These are phyloP conservation scores for Citrullus mucosospermus DNA, from an alignment of 306 rosid genomes.

Conservation along the genomic window DNA sequence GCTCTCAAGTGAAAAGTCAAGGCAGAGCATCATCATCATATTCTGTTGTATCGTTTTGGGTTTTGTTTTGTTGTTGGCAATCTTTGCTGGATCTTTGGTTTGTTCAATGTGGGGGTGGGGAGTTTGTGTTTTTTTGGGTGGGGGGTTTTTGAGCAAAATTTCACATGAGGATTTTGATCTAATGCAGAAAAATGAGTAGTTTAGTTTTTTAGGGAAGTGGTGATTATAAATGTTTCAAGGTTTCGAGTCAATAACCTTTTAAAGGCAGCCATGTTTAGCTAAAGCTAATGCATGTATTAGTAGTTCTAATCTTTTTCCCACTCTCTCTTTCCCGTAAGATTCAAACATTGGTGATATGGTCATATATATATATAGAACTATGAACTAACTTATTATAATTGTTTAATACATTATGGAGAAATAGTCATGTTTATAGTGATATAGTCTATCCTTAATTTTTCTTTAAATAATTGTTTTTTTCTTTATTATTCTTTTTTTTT, in stretches of 20 bases:
- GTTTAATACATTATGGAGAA: too few species aligned
- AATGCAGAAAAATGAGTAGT: neutral
- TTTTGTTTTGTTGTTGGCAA: neutral
- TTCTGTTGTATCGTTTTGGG: neutral
- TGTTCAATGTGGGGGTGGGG: neutral
- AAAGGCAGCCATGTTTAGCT: neutral
- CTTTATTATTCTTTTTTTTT: too few species aligned
- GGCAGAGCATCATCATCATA: neutral
- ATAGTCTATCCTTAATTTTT: too few species aligned
- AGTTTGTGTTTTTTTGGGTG: neutral
- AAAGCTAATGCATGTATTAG: neutral
- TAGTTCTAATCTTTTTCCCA: too few species aligned
- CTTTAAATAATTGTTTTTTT: too few species aligned
- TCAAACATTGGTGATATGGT: too few species aligned
- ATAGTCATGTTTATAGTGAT: too few species aligned
- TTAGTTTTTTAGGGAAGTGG: neutral
- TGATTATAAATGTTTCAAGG: neutral
- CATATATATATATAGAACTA: too few species aligned
- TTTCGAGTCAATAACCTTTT: neutral
- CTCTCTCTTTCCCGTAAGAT: too few species aligned
- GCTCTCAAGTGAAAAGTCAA: neutral
- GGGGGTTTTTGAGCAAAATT: neutral
- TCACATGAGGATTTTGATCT: neutral
- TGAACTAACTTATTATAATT: too few species aligned
- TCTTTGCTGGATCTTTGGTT: neutral